Conservation (phyloP, 2,329 filamentous ascomycete species). For the Stagonosporopsis rhizophila region DNA sequence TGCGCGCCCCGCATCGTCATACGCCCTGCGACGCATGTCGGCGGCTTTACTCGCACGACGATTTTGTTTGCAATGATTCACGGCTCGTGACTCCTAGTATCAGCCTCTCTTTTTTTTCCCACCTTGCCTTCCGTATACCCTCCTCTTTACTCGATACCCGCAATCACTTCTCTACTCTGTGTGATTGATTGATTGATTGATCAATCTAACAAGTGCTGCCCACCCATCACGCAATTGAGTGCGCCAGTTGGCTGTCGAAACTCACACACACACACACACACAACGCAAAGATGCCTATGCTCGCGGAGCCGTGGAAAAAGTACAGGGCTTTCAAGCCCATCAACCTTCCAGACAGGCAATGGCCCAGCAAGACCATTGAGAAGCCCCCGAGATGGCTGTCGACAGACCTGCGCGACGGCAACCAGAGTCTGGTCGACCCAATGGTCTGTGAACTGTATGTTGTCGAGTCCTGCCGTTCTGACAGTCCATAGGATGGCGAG, state of each 20-base stretch:
- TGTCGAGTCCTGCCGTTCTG: slow-evolving; percentile 8
- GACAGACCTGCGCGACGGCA: slow-evolving; percentile 88
- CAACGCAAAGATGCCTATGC: slow-evolving; percentile 56
- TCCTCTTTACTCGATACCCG: background rate
- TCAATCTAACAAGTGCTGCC: background rate
- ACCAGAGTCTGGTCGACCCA: slow-evolving; percentile 90
- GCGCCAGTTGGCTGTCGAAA: slow-evolving; percentile 7
- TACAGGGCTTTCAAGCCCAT: slow-evolving; percentile 74
- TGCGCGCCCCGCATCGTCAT: slow-evolving; percentile 21
- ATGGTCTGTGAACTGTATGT: slow-evolving; percentile 68
- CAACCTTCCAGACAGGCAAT: slow-evolving; percentile 75
- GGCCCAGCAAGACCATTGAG: slow-evolving; percentile 81
- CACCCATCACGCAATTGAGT: background rate
- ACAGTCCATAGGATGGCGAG: slow-evolving; percentile 73
- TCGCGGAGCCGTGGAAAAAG: slow-evolving; percentile 78
- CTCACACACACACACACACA: background rate
- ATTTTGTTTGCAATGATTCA: slow-evolving; percentile 17
- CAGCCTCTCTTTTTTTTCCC: background rate
- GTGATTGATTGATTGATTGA: slow-evolving; percentile 12
- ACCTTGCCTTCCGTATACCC: background rate
- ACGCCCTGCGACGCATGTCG: slow-evolving; percentile 10
- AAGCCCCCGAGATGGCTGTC: slow-evolving; percentile 91
- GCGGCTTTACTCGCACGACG: slow-evolving; percentile 16
- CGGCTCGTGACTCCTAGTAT: slow-evolving; percentile 9
- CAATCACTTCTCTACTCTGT: slow-evolving; percentile 11